Conservation (phyloP, 805 yeast genomes). For the Metschnikowia baotianmanensis region DNA sequence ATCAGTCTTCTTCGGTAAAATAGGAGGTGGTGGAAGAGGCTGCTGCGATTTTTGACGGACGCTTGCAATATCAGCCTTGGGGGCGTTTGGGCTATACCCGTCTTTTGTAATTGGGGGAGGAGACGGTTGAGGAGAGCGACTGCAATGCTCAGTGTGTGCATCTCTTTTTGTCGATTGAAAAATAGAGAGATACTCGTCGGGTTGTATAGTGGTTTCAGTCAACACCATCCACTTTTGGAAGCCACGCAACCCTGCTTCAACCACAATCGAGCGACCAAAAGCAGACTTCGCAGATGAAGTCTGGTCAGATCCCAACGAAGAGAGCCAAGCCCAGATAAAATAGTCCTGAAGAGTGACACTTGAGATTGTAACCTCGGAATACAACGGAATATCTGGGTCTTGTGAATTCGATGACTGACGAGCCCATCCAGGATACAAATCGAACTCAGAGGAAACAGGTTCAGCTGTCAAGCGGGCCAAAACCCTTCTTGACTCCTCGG, state of each 20-base stretch:
- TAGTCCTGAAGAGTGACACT: constrained; percentile 80
- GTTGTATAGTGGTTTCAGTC: constrained; percentile 58
- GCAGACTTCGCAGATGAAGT: constrained; percentile 58
- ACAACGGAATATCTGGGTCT: constrained; percentile 33
- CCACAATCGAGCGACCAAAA: constrained; percentile 79
- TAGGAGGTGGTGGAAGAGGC: constrained; percentile 18
- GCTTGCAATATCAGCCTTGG: not conserved
- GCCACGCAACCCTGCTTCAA: constrained; percentile 79
- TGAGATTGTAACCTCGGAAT: constrained; percentile 42
- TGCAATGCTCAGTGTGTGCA: constrained; percentile 1
- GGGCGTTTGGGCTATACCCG: not conserved
- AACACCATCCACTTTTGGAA: constrained; percentile 76
- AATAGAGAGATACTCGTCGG: constrained; percentile 32
- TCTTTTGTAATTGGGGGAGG: constrained; percentile 2
- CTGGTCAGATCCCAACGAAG: constrained; percentile 72
- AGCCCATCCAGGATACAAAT: constrained; percentile 41
- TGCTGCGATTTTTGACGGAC: not conserved
- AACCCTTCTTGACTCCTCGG: constrained; percentile 69
- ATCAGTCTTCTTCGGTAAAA: constrained; percentile 19
- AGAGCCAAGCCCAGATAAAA: constrained; percentile 89
- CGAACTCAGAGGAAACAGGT: constrained; percentile 35
- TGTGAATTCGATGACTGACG: constrained; percentile 5
- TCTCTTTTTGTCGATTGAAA: constrained; percentile 22
- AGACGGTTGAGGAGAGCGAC: constrained; percentile 12
- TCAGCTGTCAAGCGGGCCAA: constrained; percentile 39